Base-by-base conservation (phyloP, 1,284 basidiomycete genomes). In the Farysia itapuensis region DNA sequence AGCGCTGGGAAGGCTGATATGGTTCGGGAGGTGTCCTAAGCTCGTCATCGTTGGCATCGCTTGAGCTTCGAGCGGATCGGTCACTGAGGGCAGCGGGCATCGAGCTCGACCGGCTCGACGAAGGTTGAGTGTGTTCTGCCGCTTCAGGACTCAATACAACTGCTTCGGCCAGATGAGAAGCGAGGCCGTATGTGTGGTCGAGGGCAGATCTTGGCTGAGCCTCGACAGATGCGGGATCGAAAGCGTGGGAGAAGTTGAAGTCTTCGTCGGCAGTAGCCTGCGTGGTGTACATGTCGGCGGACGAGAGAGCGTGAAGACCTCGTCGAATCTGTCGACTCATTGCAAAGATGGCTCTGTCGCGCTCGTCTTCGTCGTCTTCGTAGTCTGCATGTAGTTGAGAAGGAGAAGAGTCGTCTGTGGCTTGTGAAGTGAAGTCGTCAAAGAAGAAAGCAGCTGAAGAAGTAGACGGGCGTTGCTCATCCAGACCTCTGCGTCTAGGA, bases 21-120 rank as follows among this genome's bases (percentile, higher is more conserved):
- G 57, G 36, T 19, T 60, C 50, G n/a, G 57, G 57, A 2, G 57
- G 57, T n/a, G 57, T 60, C 19, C 34, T 35, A 21, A 53, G 23
- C 43, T 60, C 57, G 20, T 60, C 45, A 2, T 60, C 50, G 31
- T 48, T 32, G 3, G 23, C 43, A 15, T 59, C 56, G 46, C 57
- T 53, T 9, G 46, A 53, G 34, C 50, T 60, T 6, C 50, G 38
- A 12, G 32, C 43, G 1, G 50, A 54, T 2, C 34, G n/a, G 9
- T 51, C 37, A 33, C 56, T 49, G 1, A 37, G 38, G 16, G 56
- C 21, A 13, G 23, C 33, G 11, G 49, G 44, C 41, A 14, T 9
- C 9, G 13, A 8, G 30, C 30, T 9, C 25, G 25, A 9, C 25
- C n/a, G 9, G 25, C 9, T n/a, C 25, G 9, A 28, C 9, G 25